Evolutionary conservation across 140 eudicot genomes (phyloP), one percentile per base, ranked within the genome.

Genomic region (Ambrosia hybrid): DNA sequence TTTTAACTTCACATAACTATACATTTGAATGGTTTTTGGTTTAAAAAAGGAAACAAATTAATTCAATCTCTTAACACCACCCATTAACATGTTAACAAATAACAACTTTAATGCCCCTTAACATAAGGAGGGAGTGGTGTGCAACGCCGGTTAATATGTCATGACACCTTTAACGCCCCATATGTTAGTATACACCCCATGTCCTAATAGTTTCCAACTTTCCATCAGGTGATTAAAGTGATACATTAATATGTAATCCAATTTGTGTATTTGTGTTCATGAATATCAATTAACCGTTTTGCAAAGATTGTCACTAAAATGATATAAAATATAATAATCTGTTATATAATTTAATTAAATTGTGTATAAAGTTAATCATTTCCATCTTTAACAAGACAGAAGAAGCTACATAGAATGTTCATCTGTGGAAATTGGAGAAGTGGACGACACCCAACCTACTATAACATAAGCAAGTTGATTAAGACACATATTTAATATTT

Each of bases 381-480:
- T 33, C 10, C 10, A 61, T 61, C 17, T 59, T 4, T 4, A 13
- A 67, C 41, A 30, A 8, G 36, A 14, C 5, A 0, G 12, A 59
- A 10, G 70, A 73, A 61, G 78, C 51, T 38, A 0, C 46, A 3
- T 5, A 10, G 51, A 73, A 49, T 15, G 1, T 11, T 41, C 48
- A 52, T 57, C 0, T 26, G 65, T 58, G 65, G 65, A 26, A 15
- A 4, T 11, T 52, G 72, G 66, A 65, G 65, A 48, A 36, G 30
- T 74, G 66, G 79, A 52, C n/a, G 14, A 39, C 8, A 43, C 51
- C 37, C 57, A 64, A 38, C 78, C 15, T 12, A 26, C 30, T 21
- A 56, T 59, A 43, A 51, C 46, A 49, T 9, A 37, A 15, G 16
- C n/a, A n/a, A n/a, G n/a, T n/a, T n/a, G n/a, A n/a, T n/a, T n/a